Evolutionary conservation across 805 yeast genomes (phyloP).

Genomic region (Lipomyces lipofer): DNA sequence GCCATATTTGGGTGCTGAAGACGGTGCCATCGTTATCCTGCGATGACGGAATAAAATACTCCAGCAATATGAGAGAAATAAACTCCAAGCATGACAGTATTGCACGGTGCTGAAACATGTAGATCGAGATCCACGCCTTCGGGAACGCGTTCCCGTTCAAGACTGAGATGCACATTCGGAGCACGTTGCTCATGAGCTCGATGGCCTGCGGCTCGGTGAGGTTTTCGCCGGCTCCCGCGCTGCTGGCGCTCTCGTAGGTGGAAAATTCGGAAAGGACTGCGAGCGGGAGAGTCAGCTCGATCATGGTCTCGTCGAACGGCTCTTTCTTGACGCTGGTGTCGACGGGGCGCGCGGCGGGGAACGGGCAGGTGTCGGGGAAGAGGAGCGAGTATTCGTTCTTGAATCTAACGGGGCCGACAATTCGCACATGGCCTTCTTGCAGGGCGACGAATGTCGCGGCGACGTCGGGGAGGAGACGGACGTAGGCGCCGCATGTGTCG

Average conservation of each 20-base stretch:
- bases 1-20: slow-evolving; percentile 24
- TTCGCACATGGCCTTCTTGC: slow-evolving; percentile 12
- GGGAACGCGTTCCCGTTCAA: slow-evolving; percentile 38
- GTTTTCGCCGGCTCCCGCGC: slow-evolving; percentile 26
- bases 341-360: slow-evolving; percentile 54
- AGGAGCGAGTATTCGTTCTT: slow-evolving; percentile 39
- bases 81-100: slow-evolving; percentile 38
- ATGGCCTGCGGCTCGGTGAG: slow-evolving; percentile 35
- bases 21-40: background rate
- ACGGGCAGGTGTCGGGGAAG: slow-evolving; percentile 71
- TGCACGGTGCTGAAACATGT: slow-evolving; percentile 37
- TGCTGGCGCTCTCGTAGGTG: slow-evolving; percentile 26
- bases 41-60: slow-evolving; percentile 19
- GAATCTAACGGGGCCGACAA: slow-evolving; percentile 35
- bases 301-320: slow-evolving; percentile 64
- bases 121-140: slow-evolving; percentile 69
- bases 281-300: slow-evolving; percentile 64
- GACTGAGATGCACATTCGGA: slow-evolving; percentile 36
- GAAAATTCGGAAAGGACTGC: slow-evolving; percentile 39
- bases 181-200: slow-evolving; percentile 35
- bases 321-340: slow-evolving; percentile 76
- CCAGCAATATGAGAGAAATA: slow-evolving; percentile 18
- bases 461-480: slow-evolving; percentile 37
- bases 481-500: slow-evolving; percentile 36
- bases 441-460: slow-evolving; percentile 37